These are phyloP conservation scores for Cetraspora pellucida DNA, from an alignment of 192 early-diverging fungal species.

Conservation along the genomic window DNA sequence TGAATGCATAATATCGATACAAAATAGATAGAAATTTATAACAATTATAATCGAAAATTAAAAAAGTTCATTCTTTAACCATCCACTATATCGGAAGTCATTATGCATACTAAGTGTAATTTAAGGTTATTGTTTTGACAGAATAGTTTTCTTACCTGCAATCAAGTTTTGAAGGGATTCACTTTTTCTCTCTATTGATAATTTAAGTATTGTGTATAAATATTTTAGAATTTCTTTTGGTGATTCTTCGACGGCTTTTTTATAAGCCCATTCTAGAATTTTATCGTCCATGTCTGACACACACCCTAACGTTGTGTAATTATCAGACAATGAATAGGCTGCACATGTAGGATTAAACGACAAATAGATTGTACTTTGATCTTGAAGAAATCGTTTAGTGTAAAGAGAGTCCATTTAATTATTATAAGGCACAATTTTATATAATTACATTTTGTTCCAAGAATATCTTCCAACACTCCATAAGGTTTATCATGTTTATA, in stretches of 20 bases:
- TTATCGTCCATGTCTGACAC: slow-evolving; percentile 9
- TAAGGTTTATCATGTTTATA: not conserved
- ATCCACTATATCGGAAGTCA: no score
- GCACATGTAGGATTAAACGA: not conserved
- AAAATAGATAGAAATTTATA: no score
- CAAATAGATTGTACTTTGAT: no score
- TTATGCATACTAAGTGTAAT: no score
- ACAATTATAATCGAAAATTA: no score
- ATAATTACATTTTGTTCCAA: slow-evolving; percentile 29
- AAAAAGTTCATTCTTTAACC: no score
- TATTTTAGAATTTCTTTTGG: slow-evolving; percentile 17
- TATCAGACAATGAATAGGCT: not conserved
- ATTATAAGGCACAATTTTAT: not conserved
- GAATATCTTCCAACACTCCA: not conserved
- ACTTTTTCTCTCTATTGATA: slow-evolving; percentile 10
- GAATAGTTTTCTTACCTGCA: not conserved
- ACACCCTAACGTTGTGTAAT: not conserved
- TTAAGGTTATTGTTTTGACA: no score
- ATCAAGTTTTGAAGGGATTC: not conserved
- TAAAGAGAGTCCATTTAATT: not conserved
- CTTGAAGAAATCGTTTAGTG: not conserved
- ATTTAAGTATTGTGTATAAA: slow-evolving; percentile 8
- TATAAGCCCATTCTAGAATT: not conserved
- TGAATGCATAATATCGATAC: no score
- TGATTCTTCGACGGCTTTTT: not conserved